A percentile compares a stretch with the other conserved stretches of the same genome.
Conservation (phyloP, 2,329 filamentous ascomycete species). For the Alternaria brassicae region DNA sequence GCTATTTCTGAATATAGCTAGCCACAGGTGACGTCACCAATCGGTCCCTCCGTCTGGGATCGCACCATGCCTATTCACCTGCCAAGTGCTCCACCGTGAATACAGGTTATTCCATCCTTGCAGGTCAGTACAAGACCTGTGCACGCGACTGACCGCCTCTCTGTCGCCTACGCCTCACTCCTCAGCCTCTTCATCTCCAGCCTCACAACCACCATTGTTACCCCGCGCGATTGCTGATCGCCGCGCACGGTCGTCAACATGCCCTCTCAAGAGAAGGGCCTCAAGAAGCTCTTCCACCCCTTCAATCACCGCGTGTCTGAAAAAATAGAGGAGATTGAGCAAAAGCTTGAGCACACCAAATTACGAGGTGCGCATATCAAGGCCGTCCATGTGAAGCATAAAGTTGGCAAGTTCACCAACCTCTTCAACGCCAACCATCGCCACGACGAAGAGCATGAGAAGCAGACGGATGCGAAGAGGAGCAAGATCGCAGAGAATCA, state of each 20-base stretch:
- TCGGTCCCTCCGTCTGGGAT: slow-evolving; percentile 7
- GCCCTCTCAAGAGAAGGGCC: slow-evolving; percentile 32
- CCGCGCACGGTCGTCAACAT: slow-evolving; percentile 25
- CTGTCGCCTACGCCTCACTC: slow-evolving; percentile 25
- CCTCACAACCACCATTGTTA: slow-evolving; percentile 2
- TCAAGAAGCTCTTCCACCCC: slow-evolving; percentile 50
- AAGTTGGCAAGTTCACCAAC: slow-evolving; percentile 69
- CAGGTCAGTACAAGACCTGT: slow-evolving; percentile 29
- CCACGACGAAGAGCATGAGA: slow-evolving; percentile 92
- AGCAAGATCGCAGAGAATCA: slow-evolving; percentile 73
- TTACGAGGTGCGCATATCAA: slow-evolving; percentile 60
- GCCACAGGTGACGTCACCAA: slow-evolving; percentile 19
- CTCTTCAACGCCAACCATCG: slow-evolving; percentile 86
- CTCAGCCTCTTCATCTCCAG: slow-evolving; percentile 25
- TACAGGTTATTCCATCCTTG: slow-evolving; percentile 30
- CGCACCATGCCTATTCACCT: slow-evolving; percentile 15
- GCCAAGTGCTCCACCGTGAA: slow-evolving; percentile 24
- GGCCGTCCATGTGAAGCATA: slow-evolving; percentile 66
- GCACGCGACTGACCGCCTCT: slow-evolving; percentile 20
- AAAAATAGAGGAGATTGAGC: slow-evolving; percentile 45
- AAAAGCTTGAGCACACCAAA: slow-evolving; percentile 57
- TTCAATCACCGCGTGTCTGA: slow-evolving; percentile 43
- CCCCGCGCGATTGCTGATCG: slow-evolving; percentile 17
- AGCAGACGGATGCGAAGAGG: slow-evolving; percentile 82
- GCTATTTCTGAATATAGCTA: slow-evolving; percentile 5